Base-by-base conservation (phyloP, 768 basidiomycete species). In the Trametes meyenii region DNA sequence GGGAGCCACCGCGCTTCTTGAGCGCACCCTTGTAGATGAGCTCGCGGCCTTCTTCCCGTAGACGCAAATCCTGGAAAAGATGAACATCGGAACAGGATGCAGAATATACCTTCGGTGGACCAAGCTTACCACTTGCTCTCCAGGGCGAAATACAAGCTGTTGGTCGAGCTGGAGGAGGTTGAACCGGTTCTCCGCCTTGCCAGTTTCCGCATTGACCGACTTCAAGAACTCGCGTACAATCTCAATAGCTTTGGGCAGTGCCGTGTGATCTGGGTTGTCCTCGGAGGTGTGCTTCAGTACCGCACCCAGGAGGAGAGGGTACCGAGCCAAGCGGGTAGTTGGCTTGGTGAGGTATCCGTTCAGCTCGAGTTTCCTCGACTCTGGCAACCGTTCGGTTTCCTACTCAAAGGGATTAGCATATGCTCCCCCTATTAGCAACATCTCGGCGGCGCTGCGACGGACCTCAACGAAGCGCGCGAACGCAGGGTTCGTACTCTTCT, bases 331-430 rank as follows among this genome's bases (percentile, higher is more conserved):
- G 68, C 97, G 88, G 5, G 97, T 98, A 2, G 97, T 98, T 1
- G 97, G 97, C 74, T 98, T 98, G 7, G 97, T 99, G 42, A 99
- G 79, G 74, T 98, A 99, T 1, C 94, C 97, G 72, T 99, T 99
- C 50, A 99, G 77, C 75, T 99, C 97, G 38, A 98, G 84, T 76
- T 98, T 98, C 29, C 96, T 84, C 10, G 96, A 98, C 72, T 97
- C 95, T 0, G 96, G 96, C 19, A 91, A 79, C 19, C 97, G 89
- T 72, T 99, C 97, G 2, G 91, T 92, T 65, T 86, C 79, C 95
- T 96, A 66, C 17, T 39, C 45, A 21, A 44, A 33, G 8, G 10
- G 16, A 26, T 50, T 54, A 63, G 49, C 40, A 49, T 16, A 50
- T 48, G 16, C 10, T 26, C 19, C 21, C 17, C 23, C 49, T 19